Percentiles rank a stretch among this genome's conserved stretches.
Conservation (phyloP, 805 yeast species). For the Scheffersomyces stipitis region DNA sequence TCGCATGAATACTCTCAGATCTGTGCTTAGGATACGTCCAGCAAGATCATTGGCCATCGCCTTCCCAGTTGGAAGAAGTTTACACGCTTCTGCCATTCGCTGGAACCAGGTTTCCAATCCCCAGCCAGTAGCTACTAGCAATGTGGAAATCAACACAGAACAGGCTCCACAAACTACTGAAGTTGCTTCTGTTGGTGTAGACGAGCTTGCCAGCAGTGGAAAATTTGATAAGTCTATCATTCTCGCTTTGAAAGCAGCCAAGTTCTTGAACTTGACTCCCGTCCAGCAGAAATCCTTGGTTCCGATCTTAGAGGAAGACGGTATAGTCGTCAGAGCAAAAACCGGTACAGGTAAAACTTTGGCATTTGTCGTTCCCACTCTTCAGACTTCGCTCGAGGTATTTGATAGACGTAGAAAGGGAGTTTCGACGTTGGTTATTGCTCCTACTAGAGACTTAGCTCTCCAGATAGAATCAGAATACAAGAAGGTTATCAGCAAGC, state of each 20-base stretch:
- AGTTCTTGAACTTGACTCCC: conserved; percentile 57
- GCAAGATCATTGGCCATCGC: background rate
- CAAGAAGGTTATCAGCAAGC: conserved; percentile 37
- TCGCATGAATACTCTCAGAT: background rate
- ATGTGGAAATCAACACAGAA: background rate
- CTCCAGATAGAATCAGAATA: conserved; percentile 73
- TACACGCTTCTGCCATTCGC: no score
- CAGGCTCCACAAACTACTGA: background rate
- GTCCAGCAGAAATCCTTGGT: conserved; percentile 66
- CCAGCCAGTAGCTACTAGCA: no score
- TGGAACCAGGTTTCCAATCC: no score
- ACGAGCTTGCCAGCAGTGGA: background rate
- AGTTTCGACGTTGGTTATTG: conserved; percentile 58
- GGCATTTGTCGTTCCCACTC: conserved; percentile 80
- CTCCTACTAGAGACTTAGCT: conserved; percentile 93
- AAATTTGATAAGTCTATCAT: conserved; percentile 7
- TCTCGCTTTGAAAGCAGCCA: conserved; percentile 40
- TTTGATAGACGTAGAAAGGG: conserved; percentile 27
- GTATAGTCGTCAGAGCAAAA: conserved; percentile 84
- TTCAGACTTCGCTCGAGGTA: conserved; percentile 38
- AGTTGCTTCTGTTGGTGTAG: background rate
- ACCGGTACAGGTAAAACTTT: conserved; percentile 96
- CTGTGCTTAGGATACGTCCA: background rate
- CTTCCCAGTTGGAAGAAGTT: background rate
- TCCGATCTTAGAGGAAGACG: conserved; percentile 56